Conservation (phyloP, 1,284 basidiomycete species). For the Ganoderma resinaceum region DNA sequence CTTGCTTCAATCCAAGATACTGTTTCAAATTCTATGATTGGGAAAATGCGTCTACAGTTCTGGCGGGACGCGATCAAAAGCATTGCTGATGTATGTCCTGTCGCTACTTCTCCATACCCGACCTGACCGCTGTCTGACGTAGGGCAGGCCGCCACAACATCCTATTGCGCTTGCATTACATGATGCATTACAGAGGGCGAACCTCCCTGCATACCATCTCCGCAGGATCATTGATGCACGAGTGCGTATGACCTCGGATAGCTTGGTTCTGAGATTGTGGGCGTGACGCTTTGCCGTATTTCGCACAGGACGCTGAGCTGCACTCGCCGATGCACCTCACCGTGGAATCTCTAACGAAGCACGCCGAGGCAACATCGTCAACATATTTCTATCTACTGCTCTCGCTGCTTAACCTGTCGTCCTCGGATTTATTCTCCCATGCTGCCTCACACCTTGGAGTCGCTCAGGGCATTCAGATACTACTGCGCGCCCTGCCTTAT, state of each 20-base stretch:
- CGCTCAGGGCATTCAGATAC: slow-evolving; percentile 73
- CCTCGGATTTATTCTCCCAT: slow-evolving; percentile 73
- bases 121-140: slow-evolving; percentile 36
- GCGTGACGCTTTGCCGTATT: slow-evolving; percentile 25
- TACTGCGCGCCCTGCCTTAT: slow-evolving; percentile 81
- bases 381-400: slow-evolving; percentile 84
- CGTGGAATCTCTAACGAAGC: slow-evolving; percentile 71
- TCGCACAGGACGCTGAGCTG: slow-evolving; percentile 74
- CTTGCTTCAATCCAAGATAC: slow-evolving; percentile 83
- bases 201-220: slow-evolving; percentile 78
- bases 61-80: slow-evolving; percentile 88
- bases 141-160: slow-evolving; percentile 82
- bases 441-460: slow-evolving; percentile 81
- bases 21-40: slow-evolving; percentile 82
- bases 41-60: slow-evolving; percentile 91
- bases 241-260: slow-evolving; percentile 53
- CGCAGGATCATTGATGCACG: slow-evolving; percentile 87
- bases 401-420: slow-evolving; percentile 70
- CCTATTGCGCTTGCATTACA: slow-evolving; percentile 83
- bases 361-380: slow-evolving; percentile 82
- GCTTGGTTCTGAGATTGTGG: slow-evolving; percentile 20
- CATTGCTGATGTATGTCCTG: slow-evolving; percentile 67
- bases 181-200: slow-evolving; percentile 58
- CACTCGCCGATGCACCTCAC: slow-evolving; percentile 74
- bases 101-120: not conserved